Base-by-base conservation (phyloP, 805 yeast genomes). In the Sugiyamaella americana region DNA sequence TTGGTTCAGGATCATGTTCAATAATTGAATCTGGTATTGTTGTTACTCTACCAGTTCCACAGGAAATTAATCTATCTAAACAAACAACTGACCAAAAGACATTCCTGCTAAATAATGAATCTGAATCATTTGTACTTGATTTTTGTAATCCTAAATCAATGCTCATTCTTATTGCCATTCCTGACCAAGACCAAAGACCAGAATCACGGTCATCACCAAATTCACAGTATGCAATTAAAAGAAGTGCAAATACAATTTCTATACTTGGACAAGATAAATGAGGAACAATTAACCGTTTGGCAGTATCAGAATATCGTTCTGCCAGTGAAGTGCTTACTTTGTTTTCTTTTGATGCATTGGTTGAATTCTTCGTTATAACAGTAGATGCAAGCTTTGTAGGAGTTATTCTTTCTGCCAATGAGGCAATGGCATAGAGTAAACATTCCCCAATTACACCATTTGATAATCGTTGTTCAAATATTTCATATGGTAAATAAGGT, bases 161-260 rank as follows among this genome's bases (percentile, higher is more conserved):
- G 42, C 62, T 50, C 62, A 58, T 58, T 13, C 62, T 51, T 18
- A 58, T 58, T 1, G 62, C 62, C 49, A 58, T 56, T 2, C 62
- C 62, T 4, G 57, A 50, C 62, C 62, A 58, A 21, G 56, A 48
- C 62, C 62, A 58, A 20, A 58, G 48, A 0, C 62, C 62, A 11
- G 60, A 56, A 42, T 58, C 62, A 11, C 59, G 43, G 24, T 58
- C 62, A 18, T 53, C 53, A 3, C 52, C 60, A 51, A 58, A 58
- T 39, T 58, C 62, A 24, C 51, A 50, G 43, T 58, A 58, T 3
- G 62, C 62, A 39, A 58, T 53, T 4, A 58, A 42, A n/a, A 58
- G 46, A 19, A 58, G 44, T 2, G 60, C 51, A 46, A 49, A 58
- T 4, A 56, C 61, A 10, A 57, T 56, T 34, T 58, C 62, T 10